These are phyloP conservation scores for Beauveria caledonica DNA, from an alignment of 2,329 filamentous ascomycete genomes.

Conservation along the genomic window DNA sequence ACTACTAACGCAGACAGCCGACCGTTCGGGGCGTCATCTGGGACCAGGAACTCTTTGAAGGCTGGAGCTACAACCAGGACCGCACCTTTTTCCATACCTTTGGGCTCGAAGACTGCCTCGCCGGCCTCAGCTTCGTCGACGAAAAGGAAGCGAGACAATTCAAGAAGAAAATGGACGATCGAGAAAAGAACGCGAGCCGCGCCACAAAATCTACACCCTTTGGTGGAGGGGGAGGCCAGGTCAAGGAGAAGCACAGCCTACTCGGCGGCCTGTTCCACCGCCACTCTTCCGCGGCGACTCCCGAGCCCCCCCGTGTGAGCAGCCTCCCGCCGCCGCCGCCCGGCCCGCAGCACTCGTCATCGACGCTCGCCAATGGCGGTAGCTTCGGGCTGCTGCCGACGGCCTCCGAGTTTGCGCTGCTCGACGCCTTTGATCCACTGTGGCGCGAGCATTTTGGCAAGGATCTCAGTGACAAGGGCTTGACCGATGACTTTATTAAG, in stretches of 20 bases:
- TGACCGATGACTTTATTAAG: conserved; percentile 58
- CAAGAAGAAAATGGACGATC: conserved; percentile 93
- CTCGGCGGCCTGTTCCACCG: conserved; percentile 57
- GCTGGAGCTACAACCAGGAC: conserved; percentile 92
- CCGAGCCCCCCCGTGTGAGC: conserved; percentile 40
- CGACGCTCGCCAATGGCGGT: conserved; percentile 38
- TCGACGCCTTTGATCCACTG: conserved; percentile 56
- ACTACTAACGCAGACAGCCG: conserved; percentile 40
- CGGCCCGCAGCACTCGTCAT: conserved; percentile 32
- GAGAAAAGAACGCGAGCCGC: conserved; percentile 92
- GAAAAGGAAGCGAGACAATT: conserved; percentile 97
- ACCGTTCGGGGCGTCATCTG: conserved; percentile 79
- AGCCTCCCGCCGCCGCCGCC: conserved; percentile 28
- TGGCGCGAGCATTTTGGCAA: conserved; percentile 61
- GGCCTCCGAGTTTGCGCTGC: conserved; percentile 49
- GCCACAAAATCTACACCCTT: conserved; percentile 75
- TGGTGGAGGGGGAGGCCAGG: conserved; percentile 41
- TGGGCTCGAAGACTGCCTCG: conserved; percentile 86
- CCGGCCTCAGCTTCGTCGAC: conserved; percentile 84
- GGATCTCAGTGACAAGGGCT: conserved; percentile 52
- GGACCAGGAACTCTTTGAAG: conserved; percentile 97
- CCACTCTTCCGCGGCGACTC: conserved; percentile 49
- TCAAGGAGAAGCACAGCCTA: conserved; percentile 34
- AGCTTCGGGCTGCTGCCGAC: conserved; percentile 21
- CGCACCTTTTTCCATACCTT: conserved; percentile 97